These are phyloP conservation scores for Diplosphaera chodatii DNA, from an alignment of 139 green algal species.

Conservation along the genomic window DNA sequence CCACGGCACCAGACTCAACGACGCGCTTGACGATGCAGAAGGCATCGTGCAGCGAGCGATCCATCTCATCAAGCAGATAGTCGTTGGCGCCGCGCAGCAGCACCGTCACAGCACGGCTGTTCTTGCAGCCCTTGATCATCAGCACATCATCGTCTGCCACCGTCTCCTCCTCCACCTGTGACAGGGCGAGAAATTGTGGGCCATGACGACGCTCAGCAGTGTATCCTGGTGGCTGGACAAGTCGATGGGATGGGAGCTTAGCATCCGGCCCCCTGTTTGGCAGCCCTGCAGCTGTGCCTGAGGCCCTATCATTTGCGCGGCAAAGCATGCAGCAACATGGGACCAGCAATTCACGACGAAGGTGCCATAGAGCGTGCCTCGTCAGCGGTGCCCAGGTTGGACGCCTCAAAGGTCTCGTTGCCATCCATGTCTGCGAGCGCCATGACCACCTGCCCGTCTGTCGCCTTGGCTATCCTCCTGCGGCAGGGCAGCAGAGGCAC, in stretches of 20 bases:
- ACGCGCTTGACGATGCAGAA: constrained; percentile 97
- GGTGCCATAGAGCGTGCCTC: constrained; percentile 49
- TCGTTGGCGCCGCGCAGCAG: constrained; percentile 96
- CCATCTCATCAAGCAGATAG: constrained; percentile 99
- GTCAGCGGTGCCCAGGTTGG: constrained; percentile 58
- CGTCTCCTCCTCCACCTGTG: constrained; percentile 44
- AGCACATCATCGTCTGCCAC: constrained; percentile 67
- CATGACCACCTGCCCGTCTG: constrained; percentile 76
- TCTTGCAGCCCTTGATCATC: constrained; percentile 65
- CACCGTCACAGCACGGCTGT: constrained; percentile 47
- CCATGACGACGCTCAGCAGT: too few relatives aligned
- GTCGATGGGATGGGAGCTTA: too few relatives aligned
- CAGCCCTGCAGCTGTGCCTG: too few relatives aligned
- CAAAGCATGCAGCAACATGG: too few relatives aligned
- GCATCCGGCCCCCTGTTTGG: too few relatives aligned
- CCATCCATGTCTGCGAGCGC: constrained; percentile 97
- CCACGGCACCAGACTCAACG: constrained; percentile 87
- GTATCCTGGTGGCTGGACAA: too few relatives aligned
- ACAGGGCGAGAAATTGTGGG: too few relatives aligned
- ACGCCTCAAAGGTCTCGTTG: constrained; percentile 89
- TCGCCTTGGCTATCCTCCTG: constrained; percentile 87
- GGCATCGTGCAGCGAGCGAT: constrained; percentile 93
- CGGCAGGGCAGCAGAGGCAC: background rate
- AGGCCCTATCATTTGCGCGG: too few relatives aligned
- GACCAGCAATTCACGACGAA: too few relatives aligned